Conservation (phyloP, 441 rosid species). For the Corymbia calophylla region DNA sequence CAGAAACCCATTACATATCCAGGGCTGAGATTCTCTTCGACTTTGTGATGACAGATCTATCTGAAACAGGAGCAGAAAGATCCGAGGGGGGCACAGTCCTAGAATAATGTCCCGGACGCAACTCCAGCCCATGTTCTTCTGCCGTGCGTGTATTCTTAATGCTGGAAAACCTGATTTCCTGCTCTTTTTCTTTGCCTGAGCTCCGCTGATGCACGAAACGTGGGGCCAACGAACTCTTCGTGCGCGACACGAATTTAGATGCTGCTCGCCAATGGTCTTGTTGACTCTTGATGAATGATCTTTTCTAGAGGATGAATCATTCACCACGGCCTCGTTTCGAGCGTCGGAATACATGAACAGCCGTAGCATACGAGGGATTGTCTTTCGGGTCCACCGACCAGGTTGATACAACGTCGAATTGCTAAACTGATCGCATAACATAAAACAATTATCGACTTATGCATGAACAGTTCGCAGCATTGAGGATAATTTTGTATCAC, state of each 20-base stretch:
- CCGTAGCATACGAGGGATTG: background rate
- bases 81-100: background rate
- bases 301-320: background rate
- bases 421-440: background rate
- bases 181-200: background rate
- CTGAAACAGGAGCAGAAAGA: background rate
- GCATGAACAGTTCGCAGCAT: accelerated
- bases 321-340: background rate
- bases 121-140: background rate
- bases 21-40: background rate
- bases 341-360: background rate
- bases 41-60: background rate
- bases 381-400: background rate
- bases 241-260: background rate
- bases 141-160: background rate
- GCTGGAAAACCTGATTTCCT: background rate
- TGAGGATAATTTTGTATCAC: background rate
- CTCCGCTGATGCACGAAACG: background rate
- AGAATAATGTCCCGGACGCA: background rate
- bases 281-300: background rate
- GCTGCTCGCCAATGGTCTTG: background rate
- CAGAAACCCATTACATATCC: background rate
- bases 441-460: background rate
- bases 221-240: background rate
- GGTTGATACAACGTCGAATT: background rate